Evolutionary conservation across 1,284 basidiomycete genomes (phyloP), one percentile per base, ranked within the genome.

Genomic region (Boletus coffeatus): DNA sequence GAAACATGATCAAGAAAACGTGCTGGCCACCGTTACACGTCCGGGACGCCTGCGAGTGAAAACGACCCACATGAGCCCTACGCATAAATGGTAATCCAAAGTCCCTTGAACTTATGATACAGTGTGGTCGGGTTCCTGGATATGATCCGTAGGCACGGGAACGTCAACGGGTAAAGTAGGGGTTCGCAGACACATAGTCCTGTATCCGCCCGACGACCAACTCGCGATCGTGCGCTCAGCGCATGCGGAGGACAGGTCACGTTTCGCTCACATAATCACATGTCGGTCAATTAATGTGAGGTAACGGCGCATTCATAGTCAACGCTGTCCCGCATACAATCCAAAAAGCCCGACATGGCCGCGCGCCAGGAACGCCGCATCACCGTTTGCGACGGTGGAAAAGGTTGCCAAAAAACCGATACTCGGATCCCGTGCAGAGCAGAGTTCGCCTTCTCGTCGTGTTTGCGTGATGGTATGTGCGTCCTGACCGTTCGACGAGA

Each of bases 71-170:
- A 68, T 39, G 48, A 57, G 18, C 14, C 29, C 10, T 43, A 36
- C 16, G 18, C 53, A 43, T 34, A 48, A 56, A 65, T 56, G 50
- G 16, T 37, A 25, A 29, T 61, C 11, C 21, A 37, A 59, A 41
- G 55, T 18, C 53, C 59, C 58, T 52, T 52, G 48, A 34, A n/a
- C 32, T 14, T 10, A 10, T 21, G 25, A 4, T 10, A 1, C 18
- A 50, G 8, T 50, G 29, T 25, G 21, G 29, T 34, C 60, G 21
- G 37, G 61, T 61, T 57, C 65, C 68, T 67, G 53, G 48, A 13
- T 50, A 57, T 67, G 65, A 65, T 72, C 69, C 71, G 62, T 71
- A 59, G 11, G 18, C 18, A 58, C 56, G 46, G 58, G 37, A 21
- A 53, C 43, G 21, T 62, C 56, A 18, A 60, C 52, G 32, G 46